Conservation (phyloP, 768 basidiomycete genomes). For the Cubamyces sp. region DNA sequence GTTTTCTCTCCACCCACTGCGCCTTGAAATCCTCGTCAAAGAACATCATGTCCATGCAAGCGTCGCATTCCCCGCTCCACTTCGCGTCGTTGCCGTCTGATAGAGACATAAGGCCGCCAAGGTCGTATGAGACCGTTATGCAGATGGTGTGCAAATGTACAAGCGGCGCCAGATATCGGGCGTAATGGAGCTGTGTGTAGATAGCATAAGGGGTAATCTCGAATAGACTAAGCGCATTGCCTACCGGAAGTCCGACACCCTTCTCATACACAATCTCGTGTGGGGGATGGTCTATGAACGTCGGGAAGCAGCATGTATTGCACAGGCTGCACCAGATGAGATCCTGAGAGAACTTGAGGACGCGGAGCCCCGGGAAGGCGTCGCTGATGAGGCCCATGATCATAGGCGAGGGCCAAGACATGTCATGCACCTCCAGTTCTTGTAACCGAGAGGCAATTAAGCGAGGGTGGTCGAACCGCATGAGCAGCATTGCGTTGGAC, state of each 20-base stretch:
- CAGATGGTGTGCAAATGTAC: conserved; percentile 7
- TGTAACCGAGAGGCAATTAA: conserved; percentile 11
- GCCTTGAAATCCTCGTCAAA: conserved; percentile 1
- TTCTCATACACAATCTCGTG: conserved; percentile 20
- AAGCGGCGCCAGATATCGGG: conserved; percentile 7
- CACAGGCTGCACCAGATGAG: conserved; percentile 25
- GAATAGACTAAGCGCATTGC: not conserved
- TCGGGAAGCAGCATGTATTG: conserved; percentile 23
- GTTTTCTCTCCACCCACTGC: conserved; percentile 22
- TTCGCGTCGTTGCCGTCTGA: conserved; percentile 3
- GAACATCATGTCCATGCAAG: conserved; percentile 24
- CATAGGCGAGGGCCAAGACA: conserved; percentile 23
- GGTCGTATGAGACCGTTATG: conserved; percentile 15
- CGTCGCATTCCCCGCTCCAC: conserved; percentile 27
- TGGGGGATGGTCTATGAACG: conserved; percentile 22
- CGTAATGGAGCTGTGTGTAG: conserved; percentile 13
- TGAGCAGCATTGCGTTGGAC: conserved; percentile 19
- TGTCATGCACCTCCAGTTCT: conserved; percentile 22
- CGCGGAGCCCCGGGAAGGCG: conserved; percentile 13
- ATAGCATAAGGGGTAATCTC: not conserved
- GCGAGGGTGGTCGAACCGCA: conserved; percentile 23
- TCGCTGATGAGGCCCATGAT: conserved; percentile 8
- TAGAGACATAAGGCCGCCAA: conserved; percentile 6
- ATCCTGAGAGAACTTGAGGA: conserved; percentile 21
- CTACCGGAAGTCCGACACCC: conserved; percentile 24